Base-by-base conservation (phyloP, 345 rosid species). In the Bruguiera parviflora region DNA sequence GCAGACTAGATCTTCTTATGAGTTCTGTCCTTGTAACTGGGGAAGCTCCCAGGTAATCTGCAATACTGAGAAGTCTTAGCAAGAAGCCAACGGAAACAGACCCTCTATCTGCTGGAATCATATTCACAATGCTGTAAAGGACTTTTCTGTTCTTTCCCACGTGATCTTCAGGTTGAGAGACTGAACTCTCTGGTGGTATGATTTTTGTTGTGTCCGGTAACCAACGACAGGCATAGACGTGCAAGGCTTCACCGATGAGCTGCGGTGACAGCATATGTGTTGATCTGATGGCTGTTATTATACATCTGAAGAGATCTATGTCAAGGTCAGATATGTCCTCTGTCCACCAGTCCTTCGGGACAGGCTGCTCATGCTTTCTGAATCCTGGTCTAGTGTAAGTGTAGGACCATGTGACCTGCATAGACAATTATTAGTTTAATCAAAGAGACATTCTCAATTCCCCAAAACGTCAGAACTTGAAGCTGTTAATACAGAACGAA, bases 301-400 rank as follows among this genome's bases (percentile, higher is more conserved):
- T 79, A 71, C 92, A 89, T 49, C 95, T 86, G 74, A 92, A 90
- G 27, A 92, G 86, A 81, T 92, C 98, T 69, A 96, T 74, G 61
- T 96, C 96, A 25, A 96, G 96, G 75, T 90, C 94, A 6, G 97
- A 85, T 78, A 90, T 76, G 79, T 96, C 97, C 69, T 96, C 99
- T 1, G 97, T 92, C 98, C 99, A 96, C 99, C 98, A 96, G 80
- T 96, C 99, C 71, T 79, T 87, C 52, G 99, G 99, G 52, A 79
- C 92, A 22, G 89, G 79, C 55, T 75, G 89, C 68, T 83, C 75
- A 70, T 79, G 84, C 72, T 84, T 91, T 49, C 59, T 67, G 65
- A 85, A 88, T 60, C 97, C 97, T 64, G 80, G 85, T 78, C 99
- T 84, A 4, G 96, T 86, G 67, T 96, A 96, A 53, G 97, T 90